Base-by-base conservation (phyloP, 2,329 filamentous ascomycete species). In the Xylaria sp. region DNA sequence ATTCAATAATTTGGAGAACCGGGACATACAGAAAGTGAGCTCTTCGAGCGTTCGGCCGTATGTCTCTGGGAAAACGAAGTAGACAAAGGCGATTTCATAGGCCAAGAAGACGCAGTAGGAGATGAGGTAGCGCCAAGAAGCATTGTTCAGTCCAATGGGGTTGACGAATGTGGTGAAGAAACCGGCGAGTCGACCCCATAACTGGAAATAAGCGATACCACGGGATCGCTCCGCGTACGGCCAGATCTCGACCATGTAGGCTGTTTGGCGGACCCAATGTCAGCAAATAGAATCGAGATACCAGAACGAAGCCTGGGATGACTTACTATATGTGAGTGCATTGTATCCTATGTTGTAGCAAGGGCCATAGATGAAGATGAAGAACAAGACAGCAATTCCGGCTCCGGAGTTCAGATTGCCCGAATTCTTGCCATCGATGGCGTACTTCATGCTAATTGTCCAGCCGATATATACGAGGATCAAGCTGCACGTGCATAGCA, bases 51-150 rank as follows among this genome's bases (percentile, higher is more conserved):
- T 87, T 59, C 92, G 82, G 61, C 91, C 91, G 62, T 88, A 88
- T 0, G 91, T 95, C 75, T 95, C 91, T 8, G 91, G 90, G 72
- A 93, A 95, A 64, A 92, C 80, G 74, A 92, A 89, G 75, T 87
- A 94, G 54, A 94, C 88, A 84, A 74, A 66, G 30, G 52, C 57
- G 47, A 78, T 70, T 66, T 79, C 76, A 42, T 78, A 74, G 1
- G 70, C 68, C 10, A 79, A 71, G 71, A 76, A 79, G 34, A 72
- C 74, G 63, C 75, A 76, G 62, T 78, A 79, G 8, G 76, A 75
- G 34, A 76, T 74, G 42, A 78, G 71, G 60, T 77, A 79, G 37
- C 71, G 73, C 77, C 77, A 79, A 54, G 71, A 66, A 19, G 75
- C 71, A 16, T 71, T 71, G 9, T 68, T 59, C 1, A 79, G 72